Conservation (phyloP, 805 yeast species). For the Candida suzukii region DNA sequence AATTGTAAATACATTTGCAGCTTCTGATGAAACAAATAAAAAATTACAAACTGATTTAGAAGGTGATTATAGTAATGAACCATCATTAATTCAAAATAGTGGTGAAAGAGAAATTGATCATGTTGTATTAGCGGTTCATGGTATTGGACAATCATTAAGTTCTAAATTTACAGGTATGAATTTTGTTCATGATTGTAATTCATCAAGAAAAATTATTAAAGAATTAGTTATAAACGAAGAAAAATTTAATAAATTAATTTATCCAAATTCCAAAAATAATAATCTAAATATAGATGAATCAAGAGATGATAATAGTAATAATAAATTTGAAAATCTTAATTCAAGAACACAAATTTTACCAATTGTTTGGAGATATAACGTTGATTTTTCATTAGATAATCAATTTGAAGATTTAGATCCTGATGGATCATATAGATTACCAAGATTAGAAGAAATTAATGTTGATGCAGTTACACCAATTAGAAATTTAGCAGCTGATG, state of each 20-base stretch:
- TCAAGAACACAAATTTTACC: slow-evolving; percentile 81
- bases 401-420: slow-evolving; percentile 28
- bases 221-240: slow-evolving; percentile 36
- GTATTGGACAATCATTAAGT: slow-evolving; percentile 88
- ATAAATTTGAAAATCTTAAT: slow-evolving; percentile 26
- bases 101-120: slow-evolving; percentile 38
- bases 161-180: slow-evolving; percentile 71
- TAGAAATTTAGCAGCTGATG: slow-evolving; percentile 78
- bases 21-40: slow-evolving; percentile 16
- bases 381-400: slow-evolving; percentile 49
- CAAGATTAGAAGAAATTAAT: slow-evolving; percentile 64
- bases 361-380: slow-evolving; percentile 81
- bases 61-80: slow-evolving; percentile 41
- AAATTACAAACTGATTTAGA: slow-evolving; percentile 41
- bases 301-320: slow-evolving; percentile 9
- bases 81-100: slow-evolving; percentile 31
- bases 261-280: slow-evolving; percentile 13
- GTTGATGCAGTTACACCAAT: slow-evolving; percentile 72
- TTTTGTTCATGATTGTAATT: slow-evolving; percentile 78
- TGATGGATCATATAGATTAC: slow-evolving; percentile 39
- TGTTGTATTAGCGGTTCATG: slow-evolving; percentile 84
- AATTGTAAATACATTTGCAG: slow-evolving; percentile 7
- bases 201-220: slow-evolving; percentile 52
- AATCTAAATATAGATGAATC: slow-evolving; percentile 13
- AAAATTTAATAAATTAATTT: slow-evolving; percentile 30